Evolutionary conservation across 2,329 filamentous ascomycete genomes (phyloP).

Genomic region (Colletotrichum melonis): DNA sequence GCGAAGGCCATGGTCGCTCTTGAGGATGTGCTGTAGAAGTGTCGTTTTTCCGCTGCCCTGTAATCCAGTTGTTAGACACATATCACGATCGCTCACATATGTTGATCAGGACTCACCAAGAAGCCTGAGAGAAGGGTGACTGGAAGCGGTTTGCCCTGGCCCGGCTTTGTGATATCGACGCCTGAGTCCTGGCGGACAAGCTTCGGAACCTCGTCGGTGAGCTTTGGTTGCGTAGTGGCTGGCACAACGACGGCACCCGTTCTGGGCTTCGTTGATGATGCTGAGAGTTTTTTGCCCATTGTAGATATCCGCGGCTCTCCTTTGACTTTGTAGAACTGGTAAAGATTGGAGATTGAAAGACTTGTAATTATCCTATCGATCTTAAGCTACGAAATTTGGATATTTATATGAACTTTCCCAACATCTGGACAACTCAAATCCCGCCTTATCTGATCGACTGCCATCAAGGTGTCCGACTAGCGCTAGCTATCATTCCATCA

Average conservation of each 20-base stretch:
- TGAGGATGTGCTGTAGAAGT: conserved; percentile 75
- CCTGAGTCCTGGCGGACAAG: conserved; percentile 25
- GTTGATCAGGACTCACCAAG: conserved; percentile 50
- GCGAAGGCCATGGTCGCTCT: conserved; percentile 72
- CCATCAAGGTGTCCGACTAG: conserved; percentile 29
- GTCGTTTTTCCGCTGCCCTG: conserved; percentile 79
- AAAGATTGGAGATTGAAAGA: neutral
- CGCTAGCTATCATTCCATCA: neutral
- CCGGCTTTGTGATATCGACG: conserved; percentile 12
- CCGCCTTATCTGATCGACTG: neutral
- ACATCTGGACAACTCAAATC: neutral
- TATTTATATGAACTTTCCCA: conserved; percentile 12
- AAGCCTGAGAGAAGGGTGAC: conserved; percentile 73
- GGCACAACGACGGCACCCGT: conserved; percentile 5
- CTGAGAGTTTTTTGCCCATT: conserved; percentile 26
- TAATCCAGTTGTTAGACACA: neutral
- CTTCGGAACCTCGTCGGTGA: conserved; percentile 1
- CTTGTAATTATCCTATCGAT: neutral
- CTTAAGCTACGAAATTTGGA: neutral
- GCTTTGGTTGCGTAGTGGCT: neutral
- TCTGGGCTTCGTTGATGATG: conserved; percentile 16
- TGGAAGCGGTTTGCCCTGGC: conserved; percentile 53
- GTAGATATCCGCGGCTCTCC: neutral
- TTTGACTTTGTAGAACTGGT: no score
- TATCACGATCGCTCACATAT: no score